Evolutionary conservation across 2,329 filamentous ascomycete genomes (phyloP).

Genomic region (Diaporthe sp.): DNA sequence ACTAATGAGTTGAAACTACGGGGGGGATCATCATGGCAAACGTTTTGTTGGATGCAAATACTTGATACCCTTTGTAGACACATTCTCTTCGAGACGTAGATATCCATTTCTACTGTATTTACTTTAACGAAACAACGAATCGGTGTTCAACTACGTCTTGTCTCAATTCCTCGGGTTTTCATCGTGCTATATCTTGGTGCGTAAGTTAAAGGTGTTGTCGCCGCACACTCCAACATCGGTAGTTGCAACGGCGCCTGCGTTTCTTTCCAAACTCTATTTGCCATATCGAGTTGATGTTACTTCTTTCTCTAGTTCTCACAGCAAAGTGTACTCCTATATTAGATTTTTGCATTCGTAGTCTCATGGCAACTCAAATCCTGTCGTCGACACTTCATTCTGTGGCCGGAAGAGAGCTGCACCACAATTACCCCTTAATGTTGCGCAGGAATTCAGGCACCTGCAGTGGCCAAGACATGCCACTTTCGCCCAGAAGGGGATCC

Average conservation of each 20-base stretch:
- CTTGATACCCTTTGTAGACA: background rate
- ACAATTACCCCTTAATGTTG: background rate
- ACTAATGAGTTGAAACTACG: conserved; percentile 4
- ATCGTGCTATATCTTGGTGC: background rate
- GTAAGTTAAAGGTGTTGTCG: background rate
- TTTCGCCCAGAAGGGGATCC: background rate
- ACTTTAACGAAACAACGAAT: background rate
- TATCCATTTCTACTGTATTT: background rate
- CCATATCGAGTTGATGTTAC: background rate
- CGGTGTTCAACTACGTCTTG: background rate
- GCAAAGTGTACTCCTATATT: background rate
- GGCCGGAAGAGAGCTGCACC: background rate
- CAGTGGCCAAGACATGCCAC: conserved; percentile 1
- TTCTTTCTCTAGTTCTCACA: no score
- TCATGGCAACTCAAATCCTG: background rate
- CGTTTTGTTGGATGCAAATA: background rate
- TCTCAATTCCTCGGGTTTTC: background rate
- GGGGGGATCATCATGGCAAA: background rate
- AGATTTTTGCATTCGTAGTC: background rate
- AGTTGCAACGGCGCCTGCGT: background rate
- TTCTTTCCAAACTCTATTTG: background rate
- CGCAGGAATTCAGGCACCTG: background rate
- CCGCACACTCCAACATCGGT: background rate
- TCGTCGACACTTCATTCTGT: background rate
- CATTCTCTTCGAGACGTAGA: background rate